These are phyloP conservation scores for Mortierella sp. DNA, from an alignment of 371 early-diverging fungal genomes.

Conservation along the genomic window DNA sequence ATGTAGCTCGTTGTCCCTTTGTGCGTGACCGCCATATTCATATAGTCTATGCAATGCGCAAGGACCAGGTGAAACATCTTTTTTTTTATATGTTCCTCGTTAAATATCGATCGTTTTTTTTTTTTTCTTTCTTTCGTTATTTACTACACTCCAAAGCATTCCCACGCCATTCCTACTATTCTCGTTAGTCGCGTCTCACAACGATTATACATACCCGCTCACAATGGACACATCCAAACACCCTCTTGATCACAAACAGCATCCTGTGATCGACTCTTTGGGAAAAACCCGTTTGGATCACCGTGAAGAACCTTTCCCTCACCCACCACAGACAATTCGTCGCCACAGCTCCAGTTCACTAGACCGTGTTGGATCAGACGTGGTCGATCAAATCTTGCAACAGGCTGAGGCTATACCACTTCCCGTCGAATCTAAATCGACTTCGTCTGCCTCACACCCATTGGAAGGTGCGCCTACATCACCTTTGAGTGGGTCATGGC, in stretches of 20 bases:
- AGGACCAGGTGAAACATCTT: background rate
- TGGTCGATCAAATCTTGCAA: slow-evolving; percentile 31
- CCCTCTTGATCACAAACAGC: slow-evolving; percentile 6
- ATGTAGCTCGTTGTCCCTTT: no score
- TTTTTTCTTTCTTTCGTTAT: background rate
- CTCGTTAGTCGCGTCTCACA: background rate
- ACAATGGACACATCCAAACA: background rate
- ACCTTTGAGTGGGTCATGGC: slow-evolving; percentile 10
- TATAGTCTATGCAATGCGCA: background rate
- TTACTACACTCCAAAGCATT: background rate
- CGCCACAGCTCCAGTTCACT: background rate
- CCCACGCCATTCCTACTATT: background rate
- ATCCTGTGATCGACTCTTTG: slow-evolving; percentile 40
- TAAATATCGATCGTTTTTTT: background rate
- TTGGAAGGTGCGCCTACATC: background rate
- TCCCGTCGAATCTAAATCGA: background rate
- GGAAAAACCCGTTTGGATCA: slow-evolving; percentile 29
- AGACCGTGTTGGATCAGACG: slow-evolving; percentile 8
- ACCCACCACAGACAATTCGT: background rate
- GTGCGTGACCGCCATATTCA: no score
- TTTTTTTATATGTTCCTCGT: background rate
- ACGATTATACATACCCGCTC: background rate
- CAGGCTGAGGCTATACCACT: slow-evolving; percentile 23
- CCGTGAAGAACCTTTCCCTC: slow-evolving; percentile 28
- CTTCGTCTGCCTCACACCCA: background rate